phyloP scores from a whole-genome alignment of 2,329 filamentous ascomycete genomes.

The Neophaeococcomyces mojaviensis region DNA sequence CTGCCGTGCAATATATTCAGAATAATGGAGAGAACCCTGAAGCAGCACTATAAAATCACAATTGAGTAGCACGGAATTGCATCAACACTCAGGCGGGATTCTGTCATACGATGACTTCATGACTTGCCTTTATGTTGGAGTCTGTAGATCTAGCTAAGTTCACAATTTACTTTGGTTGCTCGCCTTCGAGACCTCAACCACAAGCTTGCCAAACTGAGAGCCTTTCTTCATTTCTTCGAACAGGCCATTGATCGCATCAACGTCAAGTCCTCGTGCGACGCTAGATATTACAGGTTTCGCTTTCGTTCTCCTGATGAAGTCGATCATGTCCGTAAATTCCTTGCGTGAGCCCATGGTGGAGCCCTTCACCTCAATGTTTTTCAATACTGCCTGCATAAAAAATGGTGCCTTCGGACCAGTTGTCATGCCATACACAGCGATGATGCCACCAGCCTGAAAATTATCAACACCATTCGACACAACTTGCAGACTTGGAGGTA shows the following conservation, averaged over 20 bases:
- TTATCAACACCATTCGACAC: constrained; percentile 4
- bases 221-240: constrained; percentile 85
- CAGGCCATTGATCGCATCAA: constrained; percentile 70
- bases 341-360: constrained; percentile 84
- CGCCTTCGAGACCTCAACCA: constrained; percentile 57
- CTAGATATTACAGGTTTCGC: constrained; percentile 72
- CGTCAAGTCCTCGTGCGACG: constrained; percentile 61
- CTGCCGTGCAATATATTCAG: no score
- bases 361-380: constrained; percentile 79
- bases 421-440: constrained; percentile 89
- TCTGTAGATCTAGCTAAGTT: constrained; percentile 5
- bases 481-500: neutral
- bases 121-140: neutral
- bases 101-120: neutral
- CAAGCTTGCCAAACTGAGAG: constrained; percentile 85
- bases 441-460: constrained; percentile 62
- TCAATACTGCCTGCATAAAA: constrained; percentile 72
- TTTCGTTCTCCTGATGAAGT: constrained; percentile 66
- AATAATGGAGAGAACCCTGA: no score
- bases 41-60: neutral
- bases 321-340: constrained; percentile 87
- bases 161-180: constrained; percentile 33
- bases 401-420: constrained; percentile 77
- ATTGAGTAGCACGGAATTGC: no score
- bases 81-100: no score